These are phyloP conservation scores for Arthroderma sp. DNA, from an alignment of 2,329 filamentous ascomycete genomes.

Conservation along the genomic window DNA sequence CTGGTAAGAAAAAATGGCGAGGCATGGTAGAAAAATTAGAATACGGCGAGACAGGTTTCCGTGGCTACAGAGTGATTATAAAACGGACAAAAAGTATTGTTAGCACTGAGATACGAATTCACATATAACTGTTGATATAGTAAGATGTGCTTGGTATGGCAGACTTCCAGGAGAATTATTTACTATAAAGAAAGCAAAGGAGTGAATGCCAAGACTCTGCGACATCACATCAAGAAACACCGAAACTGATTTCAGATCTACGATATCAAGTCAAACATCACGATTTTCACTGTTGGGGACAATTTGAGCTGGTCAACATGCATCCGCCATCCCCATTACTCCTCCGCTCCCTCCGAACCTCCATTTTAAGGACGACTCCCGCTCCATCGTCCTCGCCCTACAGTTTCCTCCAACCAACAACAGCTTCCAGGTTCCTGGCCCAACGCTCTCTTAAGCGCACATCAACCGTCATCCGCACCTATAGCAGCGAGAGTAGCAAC, in stretches of 20 bases:
- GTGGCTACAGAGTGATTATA: background rate
- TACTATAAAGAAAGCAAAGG: background rate
- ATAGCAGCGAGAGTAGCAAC: background rate
- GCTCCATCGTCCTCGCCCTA: slow-evolving; percentile 12
- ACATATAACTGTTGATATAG: background rate
- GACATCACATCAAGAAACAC: background rate
- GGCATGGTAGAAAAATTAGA: background rate
- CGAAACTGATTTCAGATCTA: background rate
- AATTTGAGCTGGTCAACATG: slow-evolving; percentile 18
- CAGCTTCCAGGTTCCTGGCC: slow-evolving; percentile 5
- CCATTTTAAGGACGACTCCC: slow-evolving; percentile 5
- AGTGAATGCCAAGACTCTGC: background rate
- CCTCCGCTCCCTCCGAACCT: slow-evolving; percentile 31
- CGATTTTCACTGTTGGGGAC: background rate
- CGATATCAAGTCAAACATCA: background rate
- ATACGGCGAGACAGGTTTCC: background rate
- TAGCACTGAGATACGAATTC: background rate
- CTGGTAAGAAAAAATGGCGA: background rate
- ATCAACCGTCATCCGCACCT: background rate
- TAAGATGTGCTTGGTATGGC: no score
- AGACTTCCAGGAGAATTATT: no score
- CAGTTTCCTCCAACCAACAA: slow-evolving; percentile 14
- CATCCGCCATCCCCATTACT: slow-evolving; percentile 32
- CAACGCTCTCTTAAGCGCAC: background rate
- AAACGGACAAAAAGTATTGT: background rate